Conservation (phyloP, 23 red algal species). For the Agarophyton chilense region DNA sequence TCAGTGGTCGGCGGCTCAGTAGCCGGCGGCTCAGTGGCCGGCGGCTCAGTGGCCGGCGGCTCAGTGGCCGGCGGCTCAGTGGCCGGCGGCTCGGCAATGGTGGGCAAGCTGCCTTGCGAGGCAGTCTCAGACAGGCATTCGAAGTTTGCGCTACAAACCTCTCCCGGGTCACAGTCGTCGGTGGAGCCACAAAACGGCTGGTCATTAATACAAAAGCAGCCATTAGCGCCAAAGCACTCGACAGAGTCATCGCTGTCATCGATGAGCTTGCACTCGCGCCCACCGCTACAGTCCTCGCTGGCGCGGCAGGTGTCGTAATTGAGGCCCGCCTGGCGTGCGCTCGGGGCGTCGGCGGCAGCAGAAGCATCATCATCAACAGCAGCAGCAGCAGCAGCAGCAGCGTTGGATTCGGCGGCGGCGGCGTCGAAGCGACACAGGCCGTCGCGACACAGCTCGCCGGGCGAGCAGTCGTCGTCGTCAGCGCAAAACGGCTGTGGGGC, state of each 20-base stretch:
- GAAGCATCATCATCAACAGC: background rate
- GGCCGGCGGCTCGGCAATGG: background rate
- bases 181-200: background rate
- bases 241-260: constrained; percentile 7
- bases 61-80: background rate
- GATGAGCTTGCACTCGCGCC: background rate
- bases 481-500: background rate
- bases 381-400: background rate
- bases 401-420: background rate
- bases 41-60: background rate
- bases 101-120: background rate
- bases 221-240: background rate
- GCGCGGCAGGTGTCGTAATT: background rate
- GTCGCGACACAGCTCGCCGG: background rate
- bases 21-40: background rate
- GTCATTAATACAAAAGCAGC: background rate
- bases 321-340: background rate
- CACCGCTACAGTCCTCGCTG: background rate
- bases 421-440: background rate
- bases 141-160: background rate
- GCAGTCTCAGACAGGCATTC: background rate
- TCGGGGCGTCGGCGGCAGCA: background rate
- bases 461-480: background rate
- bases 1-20: background rate
- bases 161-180: background rate